A percentile compares a stretch with the other conserved stretches of the same genome.
phyloP scores from a whole-genome alignment of 768 basidiomycete genomes.

The Suillus brevipes region DNA sequence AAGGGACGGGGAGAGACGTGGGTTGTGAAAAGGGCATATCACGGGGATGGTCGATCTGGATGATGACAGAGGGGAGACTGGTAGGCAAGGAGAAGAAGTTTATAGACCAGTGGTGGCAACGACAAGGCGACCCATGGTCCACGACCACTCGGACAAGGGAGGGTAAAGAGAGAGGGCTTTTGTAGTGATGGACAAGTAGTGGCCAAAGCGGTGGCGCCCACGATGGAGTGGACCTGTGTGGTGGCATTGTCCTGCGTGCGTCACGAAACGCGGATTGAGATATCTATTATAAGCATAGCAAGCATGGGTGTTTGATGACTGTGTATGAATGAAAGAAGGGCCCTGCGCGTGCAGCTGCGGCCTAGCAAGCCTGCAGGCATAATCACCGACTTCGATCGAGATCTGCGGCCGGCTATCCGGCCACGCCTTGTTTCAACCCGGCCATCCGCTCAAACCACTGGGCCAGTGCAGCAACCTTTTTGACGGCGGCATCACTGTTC shows the following conservation, averaged over 20 bases:
- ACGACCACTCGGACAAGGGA: not conserved
- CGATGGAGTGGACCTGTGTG: constrained; percentile 2
- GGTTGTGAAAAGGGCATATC: not conserved
- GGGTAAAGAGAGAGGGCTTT: not conserved
- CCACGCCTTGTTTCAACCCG: constrained; percentile 33
- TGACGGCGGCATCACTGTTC: constrained; percentile 65
- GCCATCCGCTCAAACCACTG: constrained; percentile 76
- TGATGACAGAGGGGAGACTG: not conserved
- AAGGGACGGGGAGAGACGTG: not conserved
- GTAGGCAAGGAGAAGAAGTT: not conserved
- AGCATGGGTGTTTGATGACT: not conserved
- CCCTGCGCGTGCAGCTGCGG: constrained; percentile 2
- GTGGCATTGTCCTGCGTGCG: constrained; percentile 5
- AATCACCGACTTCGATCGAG: constrained; percentile 4
- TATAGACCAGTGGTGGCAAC: not conserved
- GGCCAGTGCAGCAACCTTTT: constrained; percentile 64
- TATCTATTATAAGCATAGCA: not conserved
- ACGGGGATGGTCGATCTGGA: not conserved
- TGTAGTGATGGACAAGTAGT: not conserved
- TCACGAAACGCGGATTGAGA: not conserved
- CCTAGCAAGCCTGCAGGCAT: not conserved
- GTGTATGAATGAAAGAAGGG: not conserved
- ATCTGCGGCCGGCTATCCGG: not conserved
- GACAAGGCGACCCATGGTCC: not conserved
- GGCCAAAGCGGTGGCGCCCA: constrained; percentile 6